These are phyloP conservation scores for Seiridium unicorne DNA, from an alignment of 2,329 filamentous ascomycete species.

Conservation along the genomic window DNA sequence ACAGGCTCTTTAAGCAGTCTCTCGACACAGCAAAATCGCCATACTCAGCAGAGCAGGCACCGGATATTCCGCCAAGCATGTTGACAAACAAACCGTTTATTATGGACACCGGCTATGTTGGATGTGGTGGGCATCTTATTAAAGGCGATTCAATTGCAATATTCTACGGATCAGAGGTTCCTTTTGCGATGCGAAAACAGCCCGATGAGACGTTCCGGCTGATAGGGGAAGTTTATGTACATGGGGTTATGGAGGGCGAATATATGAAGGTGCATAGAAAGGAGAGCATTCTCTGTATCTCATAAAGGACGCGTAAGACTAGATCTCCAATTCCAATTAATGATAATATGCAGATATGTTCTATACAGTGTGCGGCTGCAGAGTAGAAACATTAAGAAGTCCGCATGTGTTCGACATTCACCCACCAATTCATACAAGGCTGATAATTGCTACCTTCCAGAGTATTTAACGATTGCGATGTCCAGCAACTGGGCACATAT, in stretches of 20 bases:
- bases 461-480: no score
- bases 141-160: neutral
- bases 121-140: neutral
- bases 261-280: slow-evolving; percentile 6
- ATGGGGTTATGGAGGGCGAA: slow-evolving; percentile 8
- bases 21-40: neutral
- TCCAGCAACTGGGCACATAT: no score
- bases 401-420: no score
- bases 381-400: no score
- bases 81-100: neutral
- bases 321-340: neutral
- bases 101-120: neutral
- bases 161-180: neutral
- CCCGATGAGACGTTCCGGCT: neutral
- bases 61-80: neutral
- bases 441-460: no score
- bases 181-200: neutral
- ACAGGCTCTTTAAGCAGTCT: neutral
- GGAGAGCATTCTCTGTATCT: neutral
- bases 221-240: neutral
- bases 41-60: neutral
- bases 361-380: no score
- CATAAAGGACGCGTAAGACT: neutral
- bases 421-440: no score
- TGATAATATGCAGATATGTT: no score